Evolutionary conservation across 306 rosid genomes (phyloP).

Genomic region (Lathyrus tuberosus): DNA sequence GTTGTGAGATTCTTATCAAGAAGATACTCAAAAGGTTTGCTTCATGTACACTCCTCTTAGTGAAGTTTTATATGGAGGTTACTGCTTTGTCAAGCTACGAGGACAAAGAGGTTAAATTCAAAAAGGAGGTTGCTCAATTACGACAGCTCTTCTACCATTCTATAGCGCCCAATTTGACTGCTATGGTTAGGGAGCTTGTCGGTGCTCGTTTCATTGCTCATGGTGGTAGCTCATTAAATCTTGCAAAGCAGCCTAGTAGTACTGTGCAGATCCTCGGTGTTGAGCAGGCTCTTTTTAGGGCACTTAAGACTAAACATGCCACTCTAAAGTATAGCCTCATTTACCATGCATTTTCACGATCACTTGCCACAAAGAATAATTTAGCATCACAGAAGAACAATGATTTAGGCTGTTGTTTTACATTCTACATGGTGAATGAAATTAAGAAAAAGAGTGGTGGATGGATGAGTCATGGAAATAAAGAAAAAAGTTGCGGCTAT

Average conservation of each 20-base stretch:
- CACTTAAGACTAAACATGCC: conserved; percentile 91
- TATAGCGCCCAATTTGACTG: conserved; percentile 94
- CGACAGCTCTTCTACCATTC: no score
- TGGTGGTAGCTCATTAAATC: conserved; percentile 88
- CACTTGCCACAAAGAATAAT: conserved; percentile 68
- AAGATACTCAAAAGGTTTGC: no score
- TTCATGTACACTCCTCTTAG: no score
- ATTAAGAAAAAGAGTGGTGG: conserved; percentile 75
- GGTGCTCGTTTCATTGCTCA: conserved; percentile 98
- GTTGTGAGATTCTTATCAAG: no score
- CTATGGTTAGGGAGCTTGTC: conserved; percentile 90
- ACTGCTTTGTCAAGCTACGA: no score
- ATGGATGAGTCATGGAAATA: conserved; percentile 77
- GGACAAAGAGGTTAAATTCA: no score
- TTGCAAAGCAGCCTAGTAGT: conserved; percentile 97
- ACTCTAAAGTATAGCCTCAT: conserved; percentile 95
- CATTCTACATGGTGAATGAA: conserved; percentile 81
- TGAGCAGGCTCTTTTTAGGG: conserved; percentile 93
- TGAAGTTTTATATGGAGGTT: no score
- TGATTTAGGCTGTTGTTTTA: conserved; percentile 58
- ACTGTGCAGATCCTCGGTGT: conserved; percentile 96
- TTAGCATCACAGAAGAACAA: conserved; percentile 61
- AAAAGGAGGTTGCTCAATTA: no score
- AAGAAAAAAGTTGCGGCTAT: conserved; percentile 59
- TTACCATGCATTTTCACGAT: conserved; percentile 94